These are phyloP conservation scores for Botrytis deweyae DNA, from an alignment of 2,329 filamentous ascomycete species.

Conservation along the genomic window DNA sequence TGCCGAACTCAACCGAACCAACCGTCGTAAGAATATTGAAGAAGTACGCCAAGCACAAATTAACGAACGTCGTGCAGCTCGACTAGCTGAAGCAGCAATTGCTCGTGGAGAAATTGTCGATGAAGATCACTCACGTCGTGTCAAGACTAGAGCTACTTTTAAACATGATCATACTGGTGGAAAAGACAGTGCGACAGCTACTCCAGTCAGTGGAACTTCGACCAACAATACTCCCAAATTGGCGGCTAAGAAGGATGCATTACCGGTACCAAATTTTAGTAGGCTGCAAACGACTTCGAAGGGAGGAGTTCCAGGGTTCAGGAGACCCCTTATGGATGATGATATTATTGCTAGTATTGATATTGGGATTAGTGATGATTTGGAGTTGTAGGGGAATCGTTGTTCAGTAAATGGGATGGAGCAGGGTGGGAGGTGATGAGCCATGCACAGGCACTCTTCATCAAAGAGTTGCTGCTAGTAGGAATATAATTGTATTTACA, in stretches of 20 bases:
- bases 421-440: background rate
- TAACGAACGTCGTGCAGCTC: conserved; percentile 67
- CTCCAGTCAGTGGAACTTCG: conserved; percentile 47
- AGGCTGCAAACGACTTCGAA: conserved; percentile 42
- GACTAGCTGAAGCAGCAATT: conserved; percentile 59
- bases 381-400: conserved; percentile 25
- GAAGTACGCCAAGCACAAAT: conserved; percentile 88
- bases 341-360: conserved; percentile 90
- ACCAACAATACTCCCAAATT: conserved; percentile 47
- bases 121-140: conserved; percentile 59
- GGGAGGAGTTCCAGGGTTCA: conserved; percentile 63
- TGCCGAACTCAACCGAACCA: conserved; percentile 78
- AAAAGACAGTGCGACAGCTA: conserved; percentile 50
- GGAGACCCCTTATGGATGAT: conserved; percentile 82
- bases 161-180: conserved; percentile 63
- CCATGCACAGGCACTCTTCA: background rate
- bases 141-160: conserved; percentile 67
- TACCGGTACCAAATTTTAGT: conserved; percentile 52
- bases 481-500: conserved; percentile 4
- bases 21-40: conserved; percentile 81
- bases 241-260: conserved; percentile 44
- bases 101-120: conserved; percentile 60
- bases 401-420: background rate
- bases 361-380: conserved; percentile 84
- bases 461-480: background rate